phyloP scores from a whole-genome alignment of 768 basidiomycete genomes.

The Mycena rosella region DNA sequence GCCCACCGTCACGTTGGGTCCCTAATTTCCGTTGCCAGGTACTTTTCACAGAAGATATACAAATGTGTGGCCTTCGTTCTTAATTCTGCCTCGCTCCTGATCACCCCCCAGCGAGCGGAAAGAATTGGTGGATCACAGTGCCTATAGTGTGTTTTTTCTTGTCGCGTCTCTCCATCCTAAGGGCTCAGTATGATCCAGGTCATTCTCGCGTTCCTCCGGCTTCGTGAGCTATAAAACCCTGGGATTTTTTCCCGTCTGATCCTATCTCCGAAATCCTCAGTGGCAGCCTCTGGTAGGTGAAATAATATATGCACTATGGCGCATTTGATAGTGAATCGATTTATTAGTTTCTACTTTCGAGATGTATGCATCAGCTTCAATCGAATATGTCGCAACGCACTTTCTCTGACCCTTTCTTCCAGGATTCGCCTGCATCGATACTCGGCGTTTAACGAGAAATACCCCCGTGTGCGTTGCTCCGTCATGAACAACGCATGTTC shows the following conservation, averaged over 20 bases:
- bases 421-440: slow-evolving; percentile 20
- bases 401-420: too few relatives aligned
- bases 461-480: slow-evolving; percentile 8
- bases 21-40: slow-evolving; percentile 2
- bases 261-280: not conserved
- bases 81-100: not conserved
- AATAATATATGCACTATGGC: too few relatives aligned
- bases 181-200: not conserved
- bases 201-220: slow-evolving; percentile 26
- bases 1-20: not conserved
- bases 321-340: too few relatives aligned
- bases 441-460: slow-evolving; percentile 11
- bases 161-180: not conserved
- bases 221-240: slow-evolving; percentile 4
- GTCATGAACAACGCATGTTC: not conserved
- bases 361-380: slow-evolving; percentile 27
- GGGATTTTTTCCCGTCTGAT: not conserved
- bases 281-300: slow-evolving; percentile 26
- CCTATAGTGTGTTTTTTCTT: slow-evolving; percentile 31
- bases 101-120: slow-evolving; percentile 20
- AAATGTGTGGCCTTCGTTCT: slow-evolving; percentile 19
- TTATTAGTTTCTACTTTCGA: slow-evolving; percentile 24
- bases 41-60: slow-evolving; percentile 37
- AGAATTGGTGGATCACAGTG: slow-evolving; percentile 36
- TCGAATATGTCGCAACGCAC: too few relatives aligned